phyloP scores from a whole-genome alignment of 2,329 filamentous ascomycete species.

The Emmonsia crescens region DNA sequence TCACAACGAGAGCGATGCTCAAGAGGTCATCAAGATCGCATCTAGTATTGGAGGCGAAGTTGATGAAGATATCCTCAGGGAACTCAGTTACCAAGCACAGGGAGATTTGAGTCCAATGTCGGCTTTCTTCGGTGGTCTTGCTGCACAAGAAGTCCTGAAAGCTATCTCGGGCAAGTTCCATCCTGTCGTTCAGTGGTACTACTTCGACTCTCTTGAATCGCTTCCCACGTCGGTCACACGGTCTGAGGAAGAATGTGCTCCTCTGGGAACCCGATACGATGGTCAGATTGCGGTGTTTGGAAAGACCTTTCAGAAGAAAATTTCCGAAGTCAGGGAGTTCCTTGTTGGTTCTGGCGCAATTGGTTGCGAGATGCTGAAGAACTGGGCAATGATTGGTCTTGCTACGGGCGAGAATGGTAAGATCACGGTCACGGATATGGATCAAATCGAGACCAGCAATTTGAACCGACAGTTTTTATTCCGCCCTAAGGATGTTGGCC shows the following conservation, averaged over 20 bases:
- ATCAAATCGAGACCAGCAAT: constrained; percentile 98
- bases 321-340: constrained; percentile 83
- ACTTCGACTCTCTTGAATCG: constrained; percentile 96
- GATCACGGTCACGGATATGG: constrained; percentile 93
- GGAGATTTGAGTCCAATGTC: constrained; percentile 89
- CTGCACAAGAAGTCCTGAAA: constrained; percentile 91
- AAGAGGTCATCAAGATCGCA: constrained; percentile 63
- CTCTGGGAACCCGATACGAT: constrained; percentile 77
- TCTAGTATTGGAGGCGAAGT: constrained; percentile 60
- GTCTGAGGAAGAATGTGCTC: constrained; percentile 79
- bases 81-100: constrained; percentile 86
- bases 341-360: constrained; percentile 94
- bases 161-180: constrained; percentile 96
- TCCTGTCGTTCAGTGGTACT: constrained; percentile 91
- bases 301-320: constrained; percentile 84
- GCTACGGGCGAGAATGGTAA: constrained; percentile 78
- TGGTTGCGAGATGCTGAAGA: constrained; percentile 98
- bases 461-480: constrained; percentile 96
- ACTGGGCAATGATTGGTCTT: constrained; percentile 98
- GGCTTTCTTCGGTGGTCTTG: constrained; percentile 86
- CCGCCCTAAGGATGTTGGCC: constrained; percentile 82
- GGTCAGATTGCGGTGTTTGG: constrained; percentile 96
- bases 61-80: constrained; percentile 83
- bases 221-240: constrained; percentile 64
- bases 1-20: constrained; percentile 74